Evolutionary conservation across 768 basidiomycete species (phyloP).

Genomic region (Boletus sp.): DNA sequence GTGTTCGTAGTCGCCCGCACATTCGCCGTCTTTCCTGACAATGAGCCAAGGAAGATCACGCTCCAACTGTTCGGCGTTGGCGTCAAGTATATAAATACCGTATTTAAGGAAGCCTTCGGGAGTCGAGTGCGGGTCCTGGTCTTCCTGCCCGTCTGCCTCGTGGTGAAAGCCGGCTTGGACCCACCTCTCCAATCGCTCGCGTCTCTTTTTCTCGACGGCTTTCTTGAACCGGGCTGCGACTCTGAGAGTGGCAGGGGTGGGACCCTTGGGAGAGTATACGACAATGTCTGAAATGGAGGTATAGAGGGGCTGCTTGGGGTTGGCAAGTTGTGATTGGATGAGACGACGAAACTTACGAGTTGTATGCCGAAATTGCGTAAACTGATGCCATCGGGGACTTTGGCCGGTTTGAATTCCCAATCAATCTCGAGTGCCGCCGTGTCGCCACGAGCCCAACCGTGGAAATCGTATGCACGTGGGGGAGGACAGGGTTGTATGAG

Average conservation of each 20-base stretch:
- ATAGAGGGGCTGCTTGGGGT: constrained; percentile 65
- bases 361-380: constrained; percentile 89
- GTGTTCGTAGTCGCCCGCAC: constrained; percentile 20
- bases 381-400: constrained; percentile 78
- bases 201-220: constrained; percentile 57
- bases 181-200: constrained; percentile 40
- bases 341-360: constrained; percentile 52
- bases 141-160: constrained; percentile 1
- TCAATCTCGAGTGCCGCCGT: constrained; percentile 24
- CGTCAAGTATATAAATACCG: constrained; percentile 31
- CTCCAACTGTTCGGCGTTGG: constrained; percentile 24
- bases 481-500: constrained; percentile 33
- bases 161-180: constrained; percentile 15
- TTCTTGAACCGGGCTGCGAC: constrained; percentile 64
- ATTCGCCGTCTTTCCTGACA: constrained; percentile 27
- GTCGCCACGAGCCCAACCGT: constrained; percentile 18
- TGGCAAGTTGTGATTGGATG: background rate
- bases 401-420: constrained; percentile 67
- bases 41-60: constrained; percentile 30
- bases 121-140: constrained; percentile 22
- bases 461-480: constrained; percentile 18
- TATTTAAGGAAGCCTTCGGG: constrained; percentile 30
- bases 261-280: constrained; percentile 75
- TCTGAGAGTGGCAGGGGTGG: constrained; percentile 47
- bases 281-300: constrained; percentile 88